Conservation (phyloP, 1,139 yeast species). For the Pichia sp. region DNA sequence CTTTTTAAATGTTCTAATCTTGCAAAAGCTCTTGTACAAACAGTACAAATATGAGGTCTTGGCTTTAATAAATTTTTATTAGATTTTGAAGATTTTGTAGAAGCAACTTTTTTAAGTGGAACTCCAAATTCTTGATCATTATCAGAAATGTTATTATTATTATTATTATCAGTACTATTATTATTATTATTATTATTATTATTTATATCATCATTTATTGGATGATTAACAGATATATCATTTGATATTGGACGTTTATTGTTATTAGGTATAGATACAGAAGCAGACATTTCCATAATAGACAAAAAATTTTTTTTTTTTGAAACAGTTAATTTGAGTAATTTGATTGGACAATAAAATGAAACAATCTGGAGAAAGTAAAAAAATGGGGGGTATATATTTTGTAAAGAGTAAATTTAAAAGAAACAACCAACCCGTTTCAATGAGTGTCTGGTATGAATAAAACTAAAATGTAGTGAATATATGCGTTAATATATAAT, state of each 20-base stretch:
- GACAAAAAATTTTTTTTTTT: no score
- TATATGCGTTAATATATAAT: no score
- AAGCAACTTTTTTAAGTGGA: slow-evolving; percentile 13
- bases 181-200: not conserved
- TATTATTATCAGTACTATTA: not conserved
- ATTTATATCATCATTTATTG: not conserved
- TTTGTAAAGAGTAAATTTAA: no score
- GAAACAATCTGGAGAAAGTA: no score
- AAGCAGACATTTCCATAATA: no score
- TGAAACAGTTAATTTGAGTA: no score
- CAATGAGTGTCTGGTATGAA: no score
- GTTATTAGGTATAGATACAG: no score
- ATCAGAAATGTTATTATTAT: not conserved
- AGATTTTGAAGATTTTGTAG: slow-evolving; percentile 24
- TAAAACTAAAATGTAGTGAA: no score
- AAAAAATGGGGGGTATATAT: no score
- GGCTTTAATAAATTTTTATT: slow-evolving; percentile 76
- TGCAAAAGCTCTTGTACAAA: slow-evolving; percentile 94
- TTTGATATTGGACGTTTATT: not conserved
- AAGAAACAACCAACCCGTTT: no score
- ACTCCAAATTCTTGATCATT: slow-evolving; percentile 8
- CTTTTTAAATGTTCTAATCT: slow-evolving; percentile 88
- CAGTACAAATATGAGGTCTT: slow-evolving; percentile 81
- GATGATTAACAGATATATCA: not conserved
- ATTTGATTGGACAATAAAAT: no score